Evolutionary conservation across 805 yeast species (phyloP).

Genomic region (Cyberlindnera xishuangbannaensis): DNA sequence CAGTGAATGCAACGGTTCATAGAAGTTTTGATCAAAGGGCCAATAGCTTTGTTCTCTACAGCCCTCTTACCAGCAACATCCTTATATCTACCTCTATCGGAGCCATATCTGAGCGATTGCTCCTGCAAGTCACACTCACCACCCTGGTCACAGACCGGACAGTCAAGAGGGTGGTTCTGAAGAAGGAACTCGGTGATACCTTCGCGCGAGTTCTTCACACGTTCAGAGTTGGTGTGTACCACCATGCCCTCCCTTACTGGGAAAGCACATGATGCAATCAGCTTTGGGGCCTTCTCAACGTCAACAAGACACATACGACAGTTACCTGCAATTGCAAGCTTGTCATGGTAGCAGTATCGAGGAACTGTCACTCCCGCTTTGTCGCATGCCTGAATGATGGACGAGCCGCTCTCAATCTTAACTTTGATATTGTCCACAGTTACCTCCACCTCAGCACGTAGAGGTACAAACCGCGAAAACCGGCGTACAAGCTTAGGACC

Average conservation of each 20-base stretch:
- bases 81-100: constrained; percentile 79
- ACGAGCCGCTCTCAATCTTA: constrained; percentile 77
- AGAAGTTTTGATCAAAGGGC: constrained; percentile 82
- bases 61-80: constrained; percentile 85
- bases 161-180: constrained; percentile 87
- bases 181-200: constrained; percentile 86
- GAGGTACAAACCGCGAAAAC: constrained; percentile 31
- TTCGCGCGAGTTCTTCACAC: constrained; percentile 78
- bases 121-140: constrained; percentile 93
- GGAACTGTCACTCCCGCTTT: constrained; percentile 86
- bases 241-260: constrained; percentile 91
- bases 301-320: constrained; percentile 92
- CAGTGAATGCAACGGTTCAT: constrained; percentile 93
- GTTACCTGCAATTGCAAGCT: constrained; percentile 85
- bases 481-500: constrained; percentile 11
- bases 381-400: constrained; percentile 87
- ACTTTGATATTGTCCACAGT: constrained; percentile 68
- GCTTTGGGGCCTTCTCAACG: constrained; percentile 82
- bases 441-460: constrained; percentile 49
- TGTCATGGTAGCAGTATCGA: constrained; percentile 88
- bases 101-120: constrained; percentile 75
- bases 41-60: constrained; percentile 84
- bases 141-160: constrained; percentile 92
- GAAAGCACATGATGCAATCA: constrained; percentile 87
- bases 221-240: constrained; percentile 70